Percentiles rank a stretch among this genome's conserved stretches.
phyloP scores from a whole-genome alignment of 495 filamentous ascomycete genomes.

The Hypoxylon lenormandii region DNA sequence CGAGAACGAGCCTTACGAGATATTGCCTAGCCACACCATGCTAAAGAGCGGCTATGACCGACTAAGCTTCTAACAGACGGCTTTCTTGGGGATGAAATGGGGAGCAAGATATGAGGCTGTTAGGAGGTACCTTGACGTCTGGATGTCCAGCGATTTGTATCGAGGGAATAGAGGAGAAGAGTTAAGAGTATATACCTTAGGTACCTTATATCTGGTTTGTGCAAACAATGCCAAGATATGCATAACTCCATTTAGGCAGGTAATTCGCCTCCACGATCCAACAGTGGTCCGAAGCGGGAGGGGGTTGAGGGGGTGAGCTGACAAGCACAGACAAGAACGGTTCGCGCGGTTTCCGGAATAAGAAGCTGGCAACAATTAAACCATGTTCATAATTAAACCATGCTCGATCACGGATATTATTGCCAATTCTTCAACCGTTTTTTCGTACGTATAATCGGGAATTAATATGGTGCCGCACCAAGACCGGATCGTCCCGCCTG shows the following conservation, averaged over 20 bases:
- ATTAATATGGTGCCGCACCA: slow-evolving; percentile 5
- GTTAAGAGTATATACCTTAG: background rate
- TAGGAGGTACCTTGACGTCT: too few relatives aligned
- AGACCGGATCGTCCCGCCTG: background rate
- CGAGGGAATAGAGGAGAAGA: too few relatives aligned
- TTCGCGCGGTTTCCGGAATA: slow-evolving; percentile 15
- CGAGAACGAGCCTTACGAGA: too few relatives aligned
- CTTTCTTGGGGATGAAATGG: too few relatives aligned
- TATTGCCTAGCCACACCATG: too few relatives aligned
- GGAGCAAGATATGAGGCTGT: too few relatives aligned
- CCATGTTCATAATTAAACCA: slow-evolving; percentile 4
- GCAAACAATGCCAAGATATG: background rate
- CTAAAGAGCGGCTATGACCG: too few relatives aligned
- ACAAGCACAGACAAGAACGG: background rate
- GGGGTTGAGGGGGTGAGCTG: background rate
- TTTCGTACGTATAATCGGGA: background rate
- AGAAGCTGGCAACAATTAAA: slow-evolving; percentile 15
- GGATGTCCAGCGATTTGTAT: too few relatives aligned
- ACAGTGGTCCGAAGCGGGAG: too few relatives aligned
- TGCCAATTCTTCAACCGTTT: slow-evolving; percentile 5
- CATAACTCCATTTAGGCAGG: background rate
- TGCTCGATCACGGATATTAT: slow-evolving; percentile 24
- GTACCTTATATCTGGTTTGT: background rate
- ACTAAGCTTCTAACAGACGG: too few relatives aligned
- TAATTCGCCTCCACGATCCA: background rate